A percentile compares a stretch with the other conserved stretches of the same genome.
phyloP scores from a whole-genome alignment of 176 grass and related monocot genomes.

The Ensete glaucum region DNA sequence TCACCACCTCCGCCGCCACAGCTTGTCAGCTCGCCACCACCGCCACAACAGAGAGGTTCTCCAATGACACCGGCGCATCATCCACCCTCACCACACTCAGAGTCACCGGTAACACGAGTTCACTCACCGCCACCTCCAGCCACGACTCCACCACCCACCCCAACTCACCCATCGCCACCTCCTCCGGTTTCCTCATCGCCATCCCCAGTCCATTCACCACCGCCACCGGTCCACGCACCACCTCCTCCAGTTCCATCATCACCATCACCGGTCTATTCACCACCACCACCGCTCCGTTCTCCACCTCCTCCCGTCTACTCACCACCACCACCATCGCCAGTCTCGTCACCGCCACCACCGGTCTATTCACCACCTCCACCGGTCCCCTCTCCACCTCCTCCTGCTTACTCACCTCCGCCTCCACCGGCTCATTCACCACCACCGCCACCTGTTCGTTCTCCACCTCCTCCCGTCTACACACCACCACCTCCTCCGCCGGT shows the following conservation, averaged over 20 bases:
- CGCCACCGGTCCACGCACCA: not conserved
- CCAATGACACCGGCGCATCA: not conserved
- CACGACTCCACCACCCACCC: not conserved
- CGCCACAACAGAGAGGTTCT: slow-evolving; percentile 1
- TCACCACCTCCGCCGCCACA: not conserved
- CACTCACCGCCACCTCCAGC: slow-evolving; percentile 9
- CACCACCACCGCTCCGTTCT: not conserved
- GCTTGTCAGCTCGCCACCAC: not conserved
- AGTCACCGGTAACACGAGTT: not conserved
- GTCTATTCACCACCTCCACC: slow-evolving; percentile 7
- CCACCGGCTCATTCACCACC: not conserved
- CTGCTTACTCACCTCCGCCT: not conserved
- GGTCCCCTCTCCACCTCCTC: not conserved
- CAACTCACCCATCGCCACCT: not conserved
- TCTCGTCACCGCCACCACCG: slow-evolving; percentile 11
- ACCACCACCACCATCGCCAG: not conserved
- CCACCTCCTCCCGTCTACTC: not conserved
- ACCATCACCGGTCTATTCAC: not conserved
- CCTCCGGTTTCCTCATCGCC: not conserved
- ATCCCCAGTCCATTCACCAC: not conserved
- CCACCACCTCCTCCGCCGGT: not conserved
- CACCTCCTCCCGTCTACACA: not conserved
- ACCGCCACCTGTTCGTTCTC: not conserved
- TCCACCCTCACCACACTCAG: not conserved
- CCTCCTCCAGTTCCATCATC: not conserved